Percentiles rank a stretch among this genome's conserved stretches.
Conservation (phyloP, 495 filamentous ascomycete species). For the Symbiotaphrina buchneri region DNA sequence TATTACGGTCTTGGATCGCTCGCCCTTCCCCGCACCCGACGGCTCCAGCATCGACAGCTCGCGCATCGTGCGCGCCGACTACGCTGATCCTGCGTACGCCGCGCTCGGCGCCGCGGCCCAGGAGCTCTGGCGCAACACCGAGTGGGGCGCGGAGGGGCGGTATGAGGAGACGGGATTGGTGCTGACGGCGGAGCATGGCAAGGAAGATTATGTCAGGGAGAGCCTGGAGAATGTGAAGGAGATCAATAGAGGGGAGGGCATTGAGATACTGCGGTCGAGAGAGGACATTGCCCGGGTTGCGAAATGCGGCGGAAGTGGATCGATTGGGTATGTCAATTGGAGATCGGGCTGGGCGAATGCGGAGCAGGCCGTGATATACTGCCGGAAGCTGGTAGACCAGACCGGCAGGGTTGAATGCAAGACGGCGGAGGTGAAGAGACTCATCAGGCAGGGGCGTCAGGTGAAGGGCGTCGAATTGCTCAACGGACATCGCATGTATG, state of each 20-base stretch:
- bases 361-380: constrained; percentile 41
- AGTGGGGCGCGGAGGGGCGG: constrained; percentile 36
- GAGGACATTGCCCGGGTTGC: constrained; percentile 18
- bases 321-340: constrained; percentile 63
- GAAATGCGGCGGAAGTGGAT: constrained; percentile 27
- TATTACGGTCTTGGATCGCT: constrained; percentile 12
- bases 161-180: constrained; percentile 61
- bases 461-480: constrained; percentile 30
- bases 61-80: constrained; percentile 44
- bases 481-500: constrained; percentile 27
- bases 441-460: constrained; percentile 14
- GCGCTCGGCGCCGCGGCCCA: constrained; percentile 44
- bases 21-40: constrained; percentile 11
- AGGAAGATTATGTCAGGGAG: constrained; percentile 34
- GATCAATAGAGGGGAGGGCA: constrained; percentile 9
- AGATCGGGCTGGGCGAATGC: constrained; percentile 73
- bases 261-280: constrained; percentile 19
- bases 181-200: constrained; percentile 31
- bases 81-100: constrained; percentile 49
- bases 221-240: constrained; percentile 40
- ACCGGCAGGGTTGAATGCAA: constrained; percentile 39
- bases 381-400: constrained; percentile 25
- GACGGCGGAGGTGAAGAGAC: constrained; percentile 32
- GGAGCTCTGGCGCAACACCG: constrained; percentile 41
- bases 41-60: constrained; percentile 6